Base-by-base conservation (phyloP, 306 rosid genomes). In the Styphnolobium japonicum region DNA sequence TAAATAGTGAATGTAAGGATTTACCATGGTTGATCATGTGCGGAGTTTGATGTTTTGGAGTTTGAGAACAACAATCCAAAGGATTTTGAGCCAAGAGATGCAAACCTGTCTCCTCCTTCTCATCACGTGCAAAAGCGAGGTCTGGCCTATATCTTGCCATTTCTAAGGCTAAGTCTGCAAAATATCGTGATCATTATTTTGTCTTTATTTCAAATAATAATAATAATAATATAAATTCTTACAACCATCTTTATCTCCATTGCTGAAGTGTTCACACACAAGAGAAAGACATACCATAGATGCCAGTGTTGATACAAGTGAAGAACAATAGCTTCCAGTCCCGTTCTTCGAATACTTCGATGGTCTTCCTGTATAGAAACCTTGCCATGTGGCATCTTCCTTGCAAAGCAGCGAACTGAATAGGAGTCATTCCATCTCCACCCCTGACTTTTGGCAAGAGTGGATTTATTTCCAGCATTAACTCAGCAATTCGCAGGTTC, bases 391-490 rank as follows among this genome's bases (percentile, higher is more conserved):
- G 11, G 2, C 31, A 71, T 67, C 66, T 77, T 73, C 88, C 88
- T 33, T 85, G 86, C 46, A 81, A 14, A 5, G 80, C 81, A 60
- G 88, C 81, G 51, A 73, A 67, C 0, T 73, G 70, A 34, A 85
- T 4, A 21, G 88, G 86, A 3, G 76, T 60, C 14, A 25, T 0
- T 6, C 62, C 79, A 0, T 16, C n/a, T 36, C 58, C 81, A 3
- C 86, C 86, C 10, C 76, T 72, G 1, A 16, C 51, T 4, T 0
- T 0, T 2, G 75, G 71, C 12, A 85, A 69, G 9, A 0, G 0
- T 0, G 2, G 0, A 40, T 67, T 23, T 8, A 7, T 67, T 0
- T 5, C 0, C 6, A 3, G 0, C 79, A 85, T 11, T 36, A 73
- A 42, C 2, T 40, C 0, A 9, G 16, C 78, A 42, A 81, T 67